Evolutionary conservation across 805 yeast species (phyloP).

Genomic region (Barnettozyma sp.): DNA sequence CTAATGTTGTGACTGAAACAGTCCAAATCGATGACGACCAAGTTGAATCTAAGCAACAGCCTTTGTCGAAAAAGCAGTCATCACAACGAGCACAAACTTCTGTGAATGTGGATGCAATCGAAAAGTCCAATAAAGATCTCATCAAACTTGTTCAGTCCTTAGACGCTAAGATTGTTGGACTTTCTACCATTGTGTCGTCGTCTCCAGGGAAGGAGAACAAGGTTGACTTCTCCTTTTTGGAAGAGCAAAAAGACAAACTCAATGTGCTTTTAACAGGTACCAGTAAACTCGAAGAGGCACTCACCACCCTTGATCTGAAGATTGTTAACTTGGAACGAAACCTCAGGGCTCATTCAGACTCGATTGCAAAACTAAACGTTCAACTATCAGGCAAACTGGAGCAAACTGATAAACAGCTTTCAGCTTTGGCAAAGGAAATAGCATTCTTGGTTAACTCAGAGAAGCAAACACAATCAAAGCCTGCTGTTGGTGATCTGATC

Average conservation of each 20-base stretch:
- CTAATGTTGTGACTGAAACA: constrained; percentile 38
- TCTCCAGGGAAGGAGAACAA: constrained; percentile 8
- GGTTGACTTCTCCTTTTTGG: constrained; percentile 19
- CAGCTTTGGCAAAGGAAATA: constrained; percentile 16
- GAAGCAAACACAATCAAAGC: constrained; percentile 18
- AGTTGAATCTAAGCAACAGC: no score
- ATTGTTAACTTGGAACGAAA: constrained; percentile 7
- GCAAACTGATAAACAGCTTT: constrained; percentile 20
- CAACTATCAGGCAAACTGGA: constrained; percentile 21
- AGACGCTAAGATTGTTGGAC: constrained; percentile 17
- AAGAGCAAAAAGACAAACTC: constrained; percentile 16
- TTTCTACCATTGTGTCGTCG: constrained; percentile 6
- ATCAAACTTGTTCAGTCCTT: constrained; percentile 11
- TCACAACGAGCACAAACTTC: constrained; percentile 3
- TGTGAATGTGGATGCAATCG: constrained; percentile 10
- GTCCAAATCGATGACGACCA: constrained; percentile 30
- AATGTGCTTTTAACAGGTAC: constrained; percentile 7
- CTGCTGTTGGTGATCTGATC: constrained; percentile 22
- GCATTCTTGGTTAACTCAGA: constrained; percentile 21
- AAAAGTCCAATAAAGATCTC: constrained; percentile 17
- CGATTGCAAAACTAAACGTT: constrained; percentile 14
- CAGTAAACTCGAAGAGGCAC: constrained; percentile 1
- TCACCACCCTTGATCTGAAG: constrained; percentile 8
- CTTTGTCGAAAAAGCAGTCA: no score
- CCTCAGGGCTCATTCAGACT: constrained; percentile 5